Base-by-base conservation (phyloP, 2,329 filamentous ascomycete species). In the Hypoxylon sp. region DNA sequence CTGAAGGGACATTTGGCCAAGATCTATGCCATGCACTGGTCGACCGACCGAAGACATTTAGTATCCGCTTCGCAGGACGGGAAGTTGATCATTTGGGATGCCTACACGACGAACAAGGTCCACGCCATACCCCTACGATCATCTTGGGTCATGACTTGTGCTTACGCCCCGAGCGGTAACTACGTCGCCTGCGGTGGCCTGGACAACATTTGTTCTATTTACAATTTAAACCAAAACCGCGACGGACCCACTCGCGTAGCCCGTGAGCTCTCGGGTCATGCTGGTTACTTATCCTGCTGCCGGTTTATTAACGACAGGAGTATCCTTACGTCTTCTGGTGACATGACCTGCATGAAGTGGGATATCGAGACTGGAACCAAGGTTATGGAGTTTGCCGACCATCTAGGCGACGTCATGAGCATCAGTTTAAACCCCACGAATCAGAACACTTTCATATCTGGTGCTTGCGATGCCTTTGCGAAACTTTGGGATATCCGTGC, bases 1-100 rank as follows among this genome's bases (percentile, higher is more conserved):
- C 87, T 99, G 74, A 98, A 98, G 85, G 96, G 96, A 73, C 96
- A 99, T 87, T 85, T 99, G 74, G 96, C 96, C 76, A 99, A 99
- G 85, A 99, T 99, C 77, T 99, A 99, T 82, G 96, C 96, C 76
- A 99, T 99, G 96, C 96, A 99, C 86, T 99, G 96, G 96, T 98
- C 96, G 34, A 99, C 96, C 72, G 96, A 99, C 83, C 90, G 96
- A 79, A 91, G 96, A 82, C 96, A 98, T 82, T 89, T 98, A 68
- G 96, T 99, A 57, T 98, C 96, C 11, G 96, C 96, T 71, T 99
- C 96, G 75, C 96, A 99, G 83, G 96, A 99, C 78, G 96, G 96
- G 80, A 99, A 99, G 86, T 90, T 99, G 74, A 99, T 99, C 82
- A 98, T 99, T 79, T 99, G 96, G 96, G 96, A 99, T 81, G 96